Evolutionary conservation across 495 filamentous ascomycete genomes (phyloP), one percentile per base, ranked within the genome.

Genomic region (Daldinia concentrica): DNA sequence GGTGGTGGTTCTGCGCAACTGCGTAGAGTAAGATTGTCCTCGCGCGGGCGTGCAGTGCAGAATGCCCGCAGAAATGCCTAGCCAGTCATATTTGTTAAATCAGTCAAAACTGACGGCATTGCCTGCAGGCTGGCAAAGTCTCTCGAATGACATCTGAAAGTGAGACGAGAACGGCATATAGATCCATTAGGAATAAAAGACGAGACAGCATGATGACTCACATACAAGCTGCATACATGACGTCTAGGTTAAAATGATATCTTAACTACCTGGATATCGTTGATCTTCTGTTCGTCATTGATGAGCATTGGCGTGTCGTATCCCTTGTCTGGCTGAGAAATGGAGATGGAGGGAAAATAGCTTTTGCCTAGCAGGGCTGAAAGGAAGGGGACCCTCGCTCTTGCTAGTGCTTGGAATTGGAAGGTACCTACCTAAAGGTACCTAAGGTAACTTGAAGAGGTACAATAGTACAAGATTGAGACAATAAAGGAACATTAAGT

Each of bases 11-110:
- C 45, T 58, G 68, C 70, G 69, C 69, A 72, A 60, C 29, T 68
- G 69, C 66, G 66, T 62, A 55, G 57, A 68, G 57, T 52, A 58
- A 57, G 57, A 41, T 39, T 12, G 22, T 26, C 8, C 57, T 54
- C 70, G 64, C 70, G 14, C n/a, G 36, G 64, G 69, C 69, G 69
- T 64, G 64, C 69, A 73, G 69, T 64, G 64, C 69, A 73, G 60
- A 52, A 22, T 41, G 66, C 64, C 58, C 45, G 30, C 50, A 64
- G 64, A 59, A 37, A 62, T 48, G 67, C 66, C 67, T 71, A 48
- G 56, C 61, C 55, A 64, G 48, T 64, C 30, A 57, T 32, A 36
- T 57, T 17, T n/a, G 27, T 19, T 17, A 9, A 54, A 51, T 58
- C 65, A 73, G 62, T 66, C 62, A 60, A 30, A 67, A 50, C 50